Conservation (phyloP, 208 protist species). For the Leishmania tarentolae region DNA sequence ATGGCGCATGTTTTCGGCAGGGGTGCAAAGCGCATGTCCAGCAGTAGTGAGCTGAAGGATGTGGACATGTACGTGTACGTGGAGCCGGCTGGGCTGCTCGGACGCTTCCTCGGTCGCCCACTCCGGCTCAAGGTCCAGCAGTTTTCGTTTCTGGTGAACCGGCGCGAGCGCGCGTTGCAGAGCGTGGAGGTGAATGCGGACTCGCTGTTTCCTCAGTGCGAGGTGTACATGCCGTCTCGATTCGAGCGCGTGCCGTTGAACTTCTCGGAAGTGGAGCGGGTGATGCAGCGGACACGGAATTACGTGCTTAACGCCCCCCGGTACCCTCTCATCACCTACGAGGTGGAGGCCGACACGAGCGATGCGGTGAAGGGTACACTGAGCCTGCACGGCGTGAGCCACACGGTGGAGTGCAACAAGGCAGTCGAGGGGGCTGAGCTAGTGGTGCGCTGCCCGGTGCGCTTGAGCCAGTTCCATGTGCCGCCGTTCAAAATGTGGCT, state of each 20-base stretch:
- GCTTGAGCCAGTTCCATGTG: slow-evolving; percentile 59
- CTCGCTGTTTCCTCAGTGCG: slow-evolving; percentile 75
- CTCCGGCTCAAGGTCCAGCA: slow-evolving; percentile 68
- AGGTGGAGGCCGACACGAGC: slow-evolving; percentile 44
- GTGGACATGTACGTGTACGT: slow-evolving; percentile 90
- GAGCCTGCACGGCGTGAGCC: slow-evolving; percentile 58
- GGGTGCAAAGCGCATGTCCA: slow-evolving; percentile 35
- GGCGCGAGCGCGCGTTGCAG: slow-evolving; percentile 33
- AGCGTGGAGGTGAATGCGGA: slow-evolving; percentile 74
- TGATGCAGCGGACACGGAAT: slow-evolving; percentile 48
- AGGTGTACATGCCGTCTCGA: slow-evolving; percentile 59
- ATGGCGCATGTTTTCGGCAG: slow-evolving; percentile 22
- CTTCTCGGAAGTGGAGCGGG: slow-evolving; percentile 63
- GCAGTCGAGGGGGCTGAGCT: slow-evolving; percentile 71
- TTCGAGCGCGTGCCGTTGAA: slow-evolving; percentile 63
- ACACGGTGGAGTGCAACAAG: slow-evolving; percentile 65
- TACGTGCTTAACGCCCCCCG: slow-evolving; percentile 62
- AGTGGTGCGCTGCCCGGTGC: slow-evolving; percentile 79
- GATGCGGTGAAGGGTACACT: slow-evolving; percentile 54
- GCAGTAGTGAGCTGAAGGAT: slow-evolving; percentile 56
- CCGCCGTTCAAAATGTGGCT: slow-evolving; percentile 60
- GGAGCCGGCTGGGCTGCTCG: slow-evolving; percentile 64
- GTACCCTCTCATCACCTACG: slow-evolving; percentile 73
- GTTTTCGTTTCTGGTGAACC: slow-evolving; percentile 61
- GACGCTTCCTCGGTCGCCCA: slow-evolving; percentile 69